phyloP scores from a whole-genome alignment of 2,329 filamentous ascomycete genomes.

The Fusarium devonianum region DNA sequence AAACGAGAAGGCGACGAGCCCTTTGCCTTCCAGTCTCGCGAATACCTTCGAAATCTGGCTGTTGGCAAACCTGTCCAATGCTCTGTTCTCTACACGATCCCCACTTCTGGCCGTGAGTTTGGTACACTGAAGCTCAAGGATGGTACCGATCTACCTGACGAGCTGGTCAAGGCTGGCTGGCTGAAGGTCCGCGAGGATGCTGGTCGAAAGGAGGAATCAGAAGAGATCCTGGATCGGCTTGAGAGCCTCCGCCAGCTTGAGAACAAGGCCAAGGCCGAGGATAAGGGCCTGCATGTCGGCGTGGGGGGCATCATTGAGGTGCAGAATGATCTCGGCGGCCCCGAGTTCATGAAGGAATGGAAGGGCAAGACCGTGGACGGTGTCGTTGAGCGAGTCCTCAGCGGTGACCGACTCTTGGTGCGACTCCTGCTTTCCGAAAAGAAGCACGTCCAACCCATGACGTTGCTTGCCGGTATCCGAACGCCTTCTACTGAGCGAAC shows the following conservation, averaged over 20 bases:
- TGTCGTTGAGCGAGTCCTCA: constrained; percentile 89
- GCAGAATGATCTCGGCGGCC: constrained; percentile 79
- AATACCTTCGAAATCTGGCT: constrained; percentile 83
- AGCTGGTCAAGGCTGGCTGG: constrained; percentile 88
- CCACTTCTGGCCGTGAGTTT: constrained; percentile 86
- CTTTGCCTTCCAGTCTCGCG: constrained; percentile 92
- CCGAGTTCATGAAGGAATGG: constrained; percentile 81
- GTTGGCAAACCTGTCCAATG: constrained; percentile 90
- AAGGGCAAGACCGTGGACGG: constrained; percentile 86
- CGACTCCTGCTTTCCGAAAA: constrained; percentile 81
- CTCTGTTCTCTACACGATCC: constrained; percentile 85
- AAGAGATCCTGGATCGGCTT: constrained; percentile 74
- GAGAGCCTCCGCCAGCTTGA: constrained; percentile 82
- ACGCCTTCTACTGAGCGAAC: constrained; percentile 88
- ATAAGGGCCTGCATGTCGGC: constrained; percentile 81
- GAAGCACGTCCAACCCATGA: constrained; percentile 88
- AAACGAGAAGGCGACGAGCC: constrained; percentile 90
- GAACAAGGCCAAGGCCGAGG: constrained; percentile 76
- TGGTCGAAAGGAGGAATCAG: constrained; percentile 86
- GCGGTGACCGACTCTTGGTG: constrained; percentile 87
- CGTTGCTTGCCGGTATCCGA: constrained; percentile 87
- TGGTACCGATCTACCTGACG: constrained; percentile 80
- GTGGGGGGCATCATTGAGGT: constrained; percentile 74
- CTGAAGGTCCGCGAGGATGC: constrained; percentile 93
- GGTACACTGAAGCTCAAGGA: constrained; percentile 80